Percentiles rank a stretch among this genome's conserved stretches.
Evolutionary conservation across 352 stramenopile genomes (phyloP).

Genomic region (Phytophthora tentaculata): DNA sequence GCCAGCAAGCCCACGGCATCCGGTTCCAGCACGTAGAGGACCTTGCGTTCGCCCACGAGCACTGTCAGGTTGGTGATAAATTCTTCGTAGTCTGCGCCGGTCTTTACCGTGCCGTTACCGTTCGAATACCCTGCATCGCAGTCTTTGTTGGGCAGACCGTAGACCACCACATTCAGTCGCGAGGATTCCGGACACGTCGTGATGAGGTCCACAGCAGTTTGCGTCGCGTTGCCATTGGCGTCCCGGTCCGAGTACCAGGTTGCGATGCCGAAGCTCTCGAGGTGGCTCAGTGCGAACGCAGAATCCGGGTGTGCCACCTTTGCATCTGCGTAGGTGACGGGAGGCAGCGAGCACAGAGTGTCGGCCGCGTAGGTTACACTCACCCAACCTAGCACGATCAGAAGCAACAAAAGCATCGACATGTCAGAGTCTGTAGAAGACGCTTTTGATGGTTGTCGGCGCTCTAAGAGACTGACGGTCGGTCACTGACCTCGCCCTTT

Average conservation of each 20-base stretch:
- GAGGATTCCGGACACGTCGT: slow-evolving; percentile 41
- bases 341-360: slow-evolving; percentile 57
- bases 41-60: slow-evolving; percentile 56
- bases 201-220: slow-evolving; percentile 44
- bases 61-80: slow-evolving; percentile 57
- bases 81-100: slow-evolving; percentile 47
- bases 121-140: slow-evolving; percentile 63
- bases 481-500: background rate
- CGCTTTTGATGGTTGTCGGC: slow-evolving; percentile 10
- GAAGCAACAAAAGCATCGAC: slow-evolving; percentile 6
- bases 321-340: slow-evolving; percentile 47
- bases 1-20: slow-evolving; percentile 66
- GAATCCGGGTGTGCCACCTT: slow-evolving; percentile 55
- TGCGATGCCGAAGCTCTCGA: slow-evolving; percentile 61
- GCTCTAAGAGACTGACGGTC: slow-evolving; percentile 26
- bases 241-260: slow-evolving; percentile 75
- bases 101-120: slow-evolving; percentile 42
- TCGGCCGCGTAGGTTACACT: slow-evolving; percentile 23
- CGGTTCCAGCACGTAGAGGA: slow-evolving; percentile 74
- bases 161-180: slow-evolving; percentile 66
- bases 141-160: slow-evolving; percentile 82
- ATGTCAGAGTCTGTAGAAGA: background rate
- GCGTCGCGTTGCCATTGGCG: slow-evolving; percentile 41
- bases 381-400: slow-evolving; percentile 7
- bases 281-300: slow-evolving; percentile 50